Evolutionary conservation across 139 green algal species (phyloP).

Genomic region (Picochlorum sp.): DNA sequence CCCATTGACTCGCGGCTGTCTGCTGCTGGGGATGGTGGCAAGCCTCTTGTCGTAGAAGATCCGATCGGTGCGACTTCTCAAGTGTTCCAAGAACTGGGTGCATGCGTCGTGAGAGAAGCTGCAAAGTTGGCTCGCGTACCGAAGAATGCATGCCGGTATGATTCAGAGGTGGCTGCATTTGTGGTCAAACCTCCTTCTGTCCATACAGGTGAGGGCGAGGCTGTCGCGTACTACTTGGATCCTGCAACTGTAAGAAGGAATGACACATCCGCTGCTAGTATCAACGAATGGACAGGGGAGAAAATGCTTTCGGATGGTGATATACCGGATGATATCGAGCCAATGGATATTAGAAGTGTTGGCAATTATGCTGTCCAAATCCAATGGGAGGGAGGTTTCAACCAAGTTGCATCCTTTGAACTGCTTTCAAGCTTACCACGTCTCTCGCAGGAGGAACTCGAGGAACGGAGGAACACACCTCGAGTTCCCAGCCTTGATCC

Average conservation of each 20-base stretch:
- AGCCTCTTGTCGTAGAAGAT: slow-evolving; percentile 77
- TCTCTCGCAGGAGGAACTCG: not conserved
- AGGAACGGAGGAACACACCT: not conserved
- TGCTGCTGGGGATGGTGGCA: slow-evolving; percentile 76
- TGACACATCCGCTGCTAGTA: slow-evolving; percentile 69
- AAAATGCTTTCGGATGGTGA: slow-evolving; percentile 37
- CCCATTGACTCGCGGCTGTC: slow-evolving; percentile 88
- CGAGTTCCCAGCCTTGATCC: not conserved
- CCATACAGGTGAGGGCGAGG: slow-evolving; percentile 8
- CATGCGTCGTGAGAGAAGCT: slow-evolving; percentile 86
- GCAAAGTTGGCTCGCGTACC: slow-evolving; percentile 19
- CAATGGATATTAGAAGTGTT: slow-evolving; percentile 58
- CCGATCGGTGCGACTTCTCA: slow-evolving; percentile 52
- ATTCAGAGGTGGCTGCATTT: slow-evolving; percentile 45
- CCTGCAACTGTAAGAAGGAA: slow-evolving; percentile 70
- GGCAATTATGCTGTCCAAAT: slow-evolving; percentile 96
- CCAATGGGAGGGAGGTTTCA: slow-evolving; percentile 72
- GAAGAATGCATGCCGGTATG: slow-evolving; percentile 41
- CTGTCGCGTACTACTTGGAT: slow-evolving; percentile 63
- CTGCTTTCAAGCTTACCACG: slow-evolving; percentile 33
- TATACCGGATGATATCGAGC: slow-evolving; percentile 64
- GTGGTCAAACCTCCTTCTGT: slow-evolving; percentile 35
- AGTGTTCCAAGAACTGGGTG: slow-evolving; percentile 80
- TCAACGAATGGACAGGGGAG: slow-evolving; percentile 87
- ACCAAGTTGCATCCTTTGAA: slow-evolving; percentile 54